Evolutionary conservation across 2,329 filamentous ascomycete genomes (phyloP).

Genomic region (Capronia epimyces): DNA sequence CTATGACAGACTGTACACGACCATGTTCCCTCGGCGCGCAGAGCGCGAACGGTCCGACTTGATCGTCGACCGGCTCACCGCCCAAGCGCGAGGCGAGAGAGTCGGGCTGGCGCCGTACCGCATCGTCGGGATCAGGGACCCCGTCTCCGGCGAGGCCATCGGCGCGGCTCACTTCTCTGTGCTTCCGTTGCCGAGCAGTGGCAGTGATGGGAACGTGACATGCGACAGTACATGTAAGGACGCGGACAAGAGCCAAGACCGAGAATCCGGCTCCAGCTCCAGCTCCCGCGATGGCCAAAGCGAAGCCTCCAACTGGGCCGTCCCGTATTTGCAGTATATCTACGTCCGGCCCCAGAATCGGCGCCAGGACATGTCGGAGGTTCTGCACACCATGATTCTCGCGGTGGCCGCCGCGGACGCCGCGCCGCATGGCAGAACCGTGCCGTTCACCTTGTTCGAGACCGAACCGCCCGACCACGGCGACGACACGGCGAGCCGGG

Average conservation of each 20-base stretch:
- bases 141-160: conserved; percentile 17
- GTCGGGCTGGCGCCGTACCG: conserved; percentile 21
- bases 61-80: conserved; percentile 24
- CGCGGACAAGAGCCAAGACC: not conserved
- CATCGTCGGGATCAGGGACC: conserved; percentile 24
- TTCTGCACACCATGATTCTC: conserved; percentile 26
- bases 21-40: conserved; percentile 20
- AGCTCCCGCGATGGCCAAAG: not conserved
- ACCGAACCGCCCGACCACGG: conserved; percentile 26
- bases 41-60: conserved; percentile 25
- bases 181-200: conserved; percentile 10
- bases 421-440: conserved; percentile 5
- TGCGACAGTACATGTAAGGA: too few relatives aligned
- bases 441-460: conserved; percentile 27
- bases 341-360: conserved; percentile 23
- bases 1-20: conserved; percentile 23
- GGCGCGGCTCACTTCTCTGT: conserved; percentile 28
- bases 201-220: not conserved
- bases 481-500: conserved; percentile 15
- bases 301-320: conserved; percentile 16
- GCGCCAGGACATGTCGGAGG: conserved; percentile 27
- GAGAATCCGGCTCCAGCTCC: not conserved
- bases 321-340: conserved; percentile 28
- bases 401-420: conserved; percentile 24
- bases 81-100: conserved; percentile 15